Base-by-base conservation (phyloP, 352 stramenopile genomes). In the Globisporangium lucens region DNA sequence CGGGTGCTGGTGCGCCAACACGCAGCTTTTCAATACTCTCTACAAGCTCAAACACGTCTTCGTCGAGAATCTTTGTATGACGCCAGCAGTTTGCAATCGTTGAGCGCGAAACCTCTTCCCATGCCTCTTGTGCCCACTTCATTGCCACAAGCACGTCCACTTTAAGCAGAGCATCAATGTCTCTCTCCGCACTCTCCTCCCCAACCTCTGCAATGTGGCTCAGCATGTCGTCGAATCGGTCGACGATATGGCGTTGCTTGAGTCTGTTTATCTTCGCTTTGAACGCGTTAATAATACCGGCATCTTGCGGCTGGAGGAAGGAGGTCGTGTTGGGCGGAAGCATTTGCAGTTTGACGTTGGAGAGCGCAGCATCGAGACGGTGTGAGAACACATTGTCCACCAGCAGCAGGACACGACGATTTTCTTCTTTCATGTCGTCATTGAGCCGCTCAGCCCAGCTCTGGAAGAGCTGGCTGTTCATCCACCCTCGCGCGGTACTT, bases 321-420 rank as follows among this genome's bases (percentile, higher is more conserved):
- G 59, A 49, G 2, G 59, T 65, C 13, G 29, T 65, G 27, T 65
- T 65, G 29, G 59, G 59, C 10, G 59, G 27, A 9, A 57, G 27
- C n/a, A 30, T 12, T 29, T 46, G 13, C 20, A 65, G 15, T 22
- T 49, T 30, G 29, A 65, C 59, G 27, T 65, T 27, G 17, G 46
- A 52, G 6, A 52, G 17, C 15, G 17, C 6, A 0, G 20, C 46
- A 3, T 24, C 46, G 17, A 52, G 6, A 8, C 46, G 17, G 17
- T 52, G 46, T 12, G 46, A 52, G 17, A 17, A 52, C 15, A 27
- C 46, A 8, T 24, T 65, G 33, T 65, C 60, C 7, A 58, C 15
- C 2, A 58, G n/a, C 12, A 65, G 46, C 12, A 58, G 46, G 2
- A 65, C 60, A 4, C 17, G 20, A 2, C 61, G 49, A 30, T 61